Conservation (phyloP, 768 basidiomycete species). For the Cubamyces sp. region DNA sequence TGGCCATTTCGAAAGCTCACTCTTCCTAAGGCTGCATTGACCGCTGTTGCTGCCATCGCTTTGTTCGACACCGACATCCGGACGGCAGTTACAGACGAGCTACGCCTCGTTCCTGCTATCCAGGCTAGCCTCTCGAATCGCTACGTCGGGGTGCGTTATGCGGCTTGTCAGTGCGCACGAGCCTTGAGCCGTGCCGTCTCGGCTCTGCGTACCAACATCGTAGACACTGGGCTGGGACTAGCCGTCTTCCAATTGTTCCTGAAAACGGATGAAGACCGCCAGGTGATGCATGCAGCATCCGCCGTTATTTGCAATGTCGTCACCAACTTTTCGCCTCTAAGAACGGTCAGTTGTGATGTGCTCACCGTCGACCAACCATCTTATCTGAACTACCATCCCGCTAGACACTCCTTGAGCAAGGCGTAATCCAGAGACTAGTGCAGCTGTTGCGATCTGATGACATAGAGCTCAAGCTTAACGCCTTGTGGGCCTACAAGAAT, state of each 20-base stretch:
- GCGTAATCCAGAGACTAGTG: constrained; percentile 66
- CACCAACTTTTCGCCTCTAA: constrained; percentile 82
- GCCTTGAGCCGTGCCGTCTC: constrained; percentile 80
- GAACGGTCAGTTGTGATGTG: constrained; percentile 51
- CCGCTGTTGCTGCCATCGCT: constrained; percentile 70
- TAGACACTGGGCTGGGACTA: constrained; percentile 80
- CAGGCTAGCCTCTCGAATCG: constrained; percentile 59
- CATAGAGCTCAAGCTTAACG: constrained; percentile 62
- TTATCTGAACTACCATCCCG: not conserved
- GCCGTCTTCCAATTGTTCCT: constrained; percentile 64
- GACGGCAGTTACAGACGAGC: constrained; percentile 62
- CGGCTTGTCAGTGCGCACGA: constrained; percentile 84
- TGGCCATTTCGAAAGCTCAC: not conserved
- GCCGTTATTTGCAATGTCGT: constrained; percentile 85
- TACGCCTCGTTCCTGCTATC: constrained; percentile 58
- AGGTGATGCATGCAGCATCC: constrained; percentile 73
- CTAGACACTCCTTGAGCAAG: constrained; percentile 69
- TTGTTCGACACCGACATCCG: constrained; percentile 77
- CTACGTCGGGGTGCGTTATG: constrained; percentile 78
- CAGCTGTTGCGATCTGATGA: constrained; percentile 58
- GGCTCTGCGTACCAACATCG: constrained; percentile 81
- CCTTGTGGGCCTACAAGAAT: constrained; percentile 90
- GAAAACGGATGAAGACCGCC: constrained; percentile 62
- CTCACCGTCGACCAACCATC: not conserved
- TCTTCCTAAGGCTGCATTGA: constrained; percentile 63